Base-by-base conservation (phyloP, 768 basidiomycete genomes). In the Termitomyces sp. region DNA sequence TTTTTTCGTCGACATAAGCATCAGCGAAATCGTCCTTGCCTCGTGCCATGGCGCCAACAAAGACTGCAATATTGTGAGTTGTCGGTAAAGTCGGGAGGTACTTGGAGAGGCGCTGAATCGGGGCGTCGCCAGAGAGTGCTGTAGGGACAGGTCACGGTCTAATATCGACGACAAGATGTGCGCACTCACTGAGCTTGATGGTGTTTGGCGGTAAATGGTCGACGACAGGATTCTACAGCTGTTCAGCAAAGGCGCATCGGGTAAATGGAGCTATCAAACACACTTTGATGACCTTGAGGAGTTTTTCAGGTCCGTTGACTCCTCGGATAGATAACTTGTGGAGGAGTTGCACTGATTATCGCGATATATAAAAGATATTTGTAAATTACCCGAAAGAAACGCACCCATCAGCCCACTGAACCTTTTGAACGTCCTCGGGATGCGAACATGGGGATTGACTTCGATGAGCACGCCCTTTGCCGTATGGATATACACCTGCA, bases 401-500 rank as follows among this genome's bases (percentile, higher is more conserved):
- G 61, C 80, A 96, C 95, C 95, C 97, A 99, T 99, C 63, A 99
- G 79, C 22, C 97, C 97, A 57, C 93, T 94, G 75, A 99, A 99
- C 10, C 97, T 86, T 75, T 99, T 99, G 75, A 99, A 98, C 13
- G 97, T 99, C 62, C 97, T 83, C 12, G 97, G 97, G 67, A 99
- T 99, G 56, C 97, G 85, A 12, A 98, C 95, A 74, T 93, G 90
- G 2, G 97, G 97, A 72, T 99, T 98, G 64, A 98, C 94, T 74
- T 99, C 96, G 69, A 99, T 98, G 46, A 99, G 83, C 13, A 95
- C 91, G 39, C 95, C 95, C 67, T 91, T 93, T 18, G 94, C 91
- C 16, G 97, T 98, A 77, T 98, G 95, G 60, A 99, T 95, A 76
- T 96, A 99, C 18, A 99, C 95, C 72, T 98, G 97, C 12, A 98